Evolutionary conservation across 768 basidiomycete genomes (phyloP).

Genomic region (Macrolepiota albuminosa): DNA sequence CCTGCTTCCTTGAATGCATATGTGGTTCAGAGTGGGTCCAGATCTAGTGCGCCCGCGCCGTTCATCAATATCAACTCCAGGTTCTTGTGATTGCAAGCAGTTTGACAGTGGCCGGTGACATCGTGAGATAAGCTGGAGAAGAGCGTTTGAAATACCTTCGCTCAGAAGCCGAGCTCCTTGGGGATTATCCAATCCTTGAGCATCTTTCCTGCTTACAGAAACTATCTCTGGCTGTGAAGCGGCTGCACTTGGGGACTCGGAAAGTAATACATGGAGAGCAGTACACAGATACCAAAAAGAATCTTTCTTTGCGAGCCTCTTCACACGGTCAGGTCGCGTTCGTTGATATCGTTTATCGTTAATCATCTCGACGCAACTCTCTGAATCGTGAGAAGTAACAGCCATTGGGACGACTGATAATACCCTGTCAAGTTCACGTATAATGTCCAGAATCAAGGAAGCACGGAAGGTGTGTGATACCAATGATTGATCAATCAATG

Average conservation of each 20-base stretch:
- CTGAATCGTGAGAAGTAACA: background rate
- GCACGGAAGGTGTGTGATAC: conserved; percentile 16
- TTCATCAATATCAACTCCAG: conserved; percentile 1
- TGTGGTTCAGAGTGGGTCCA: background rate
- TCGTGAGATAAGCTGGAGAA: conserved; percentile 12
- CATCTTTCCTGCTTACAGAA: background rate
- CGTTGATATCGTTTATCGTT: conserved; percentile 2
- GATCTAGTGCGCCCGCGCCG: background rate
- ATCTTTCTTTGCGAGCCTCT: conserved; percentile 42
- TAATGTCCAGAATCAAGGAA: conserved; percentile 32
- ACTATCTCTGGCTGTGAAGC: background rate
- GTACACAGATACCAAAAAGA: conserved; percentile 50
- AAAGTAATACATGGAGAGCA: conserved; percentile 33
- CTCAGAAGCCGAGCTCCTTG: conserved; percentile 7
- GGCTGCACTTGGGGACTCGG: background rate
- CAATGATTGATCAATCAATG: conserved; percentile 11
- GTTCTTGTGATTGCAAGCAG: background rate
- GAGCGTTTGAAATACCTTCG: conserved; percentile 12
- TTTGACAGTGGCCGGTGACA: conserved; percentile 10
- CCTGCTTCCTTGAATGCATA: conserved; percentile 1
- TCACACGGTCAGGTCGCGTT: conserved; percentile 23
- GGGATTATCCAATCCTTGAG: background rate
- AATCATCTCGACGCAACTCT: conserved; percentile 1
- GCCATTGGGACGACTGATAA: conserved; percentile 13
- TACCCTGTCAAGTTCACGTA: conserved; percentile 33